phyloP scores from a whole-genome alignment of 345 rosid species.

The Angophora floribunda region DNA sequence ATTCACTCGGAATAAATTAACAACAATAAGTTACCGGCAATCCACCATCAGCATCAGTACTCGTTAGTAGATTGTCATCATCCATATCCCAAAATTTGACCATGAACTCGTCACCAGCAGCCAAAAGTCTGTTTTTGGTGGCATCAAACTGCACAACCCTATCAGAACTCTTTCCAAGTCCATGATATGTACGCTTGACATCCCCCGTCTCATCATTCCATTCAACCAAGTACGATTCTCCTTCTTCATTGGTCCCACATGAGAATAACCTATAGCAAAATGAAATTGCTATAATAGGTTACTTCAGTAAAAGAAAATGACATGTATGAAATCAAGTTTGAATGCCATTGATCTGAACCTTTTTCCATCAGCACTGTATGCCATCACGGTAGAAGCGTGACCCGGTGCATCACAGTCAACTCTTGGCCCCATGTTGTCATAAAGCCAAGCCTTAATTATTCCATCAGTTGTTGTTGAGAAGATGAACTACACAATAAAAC shows the following conservation, averaged over 20 bases:
- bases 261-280: conserved; percentile 43
- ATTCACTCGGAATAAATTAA: background rate
- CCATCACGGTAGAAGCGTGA: conserved; percentile 50
- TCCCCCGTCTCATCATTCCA: conserved; percentile 78
- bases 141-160: conserved; percentile 76
- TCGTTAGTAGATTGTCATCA: conserved; percentile 29
- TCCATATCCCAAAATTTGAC: conserved; percentile 86
- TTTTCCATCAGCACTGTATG: conserved; percentile 59
- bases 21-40: conserved; percentile 34
- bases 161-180: conserved; percentile 57
- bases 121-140: conserved; percentile 61
- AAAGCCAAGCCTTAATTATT: conserved; percentile 77
- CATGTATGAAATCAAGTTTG: background rate
- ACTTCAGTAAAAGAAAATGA: background rate
- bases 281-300: background rate
- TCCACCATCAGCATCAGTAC: conserved; percentile 71
- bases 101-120: conserved; percentile 65
- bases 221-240: conserved; percentile 74
- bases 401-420: conserved; percentile 74
- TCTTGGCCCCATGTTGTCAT: conserved; percentile 59
- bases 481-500: conserved; percentile 22
- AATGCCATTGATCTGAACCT: conserved; percentile 28
- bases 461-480: conserved; percentile 68
- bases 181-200: conserved; percentile 41
- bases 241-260: conserved; percentile 70